Base-by-base conservation (phyloP, 345 rosid species). In the Durio zibethinus region DNA sequence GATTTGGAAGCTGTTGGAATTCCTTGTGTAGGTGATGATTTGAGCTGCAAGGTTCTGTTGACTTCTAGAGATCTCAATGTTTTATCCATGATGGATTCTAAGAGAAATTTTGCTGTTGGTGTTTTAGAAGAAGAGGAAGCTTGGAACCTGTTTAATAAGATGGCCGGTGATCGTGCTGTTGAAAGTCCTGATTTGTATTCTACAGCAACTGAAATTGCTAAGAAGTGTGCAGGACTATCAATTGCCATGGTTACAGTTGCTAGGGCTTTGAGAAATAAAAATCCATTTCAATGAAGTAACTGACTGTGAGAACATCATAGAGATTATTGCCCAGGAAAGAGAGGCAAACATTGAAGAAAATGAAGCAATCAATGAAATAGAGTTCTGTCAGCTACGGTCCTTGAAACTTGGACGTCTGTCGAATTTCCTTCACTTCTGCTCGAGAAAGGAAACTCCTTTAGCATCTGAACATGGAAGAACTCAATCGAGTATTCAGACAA, bases 261-360 rank as follows among this genome's bases (percentile, higher is more conserved):
- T 16, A 65, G 40, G 47, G 71, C 71, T 18, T 65, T 65, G 56
- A 73, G n/a, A 48, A 42, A 38, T 40, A 35, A 65, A 12, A 21
- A n/a, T 14, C 47, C n/a, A 7, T 33, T 15, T 7, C 47, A 35
- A 65, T 65, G 65, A 81, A 38, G 74, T 81, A 29, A n/a, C 1
- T 15, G 42, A 57, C 12, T 80, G 82, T 35, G 18, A 52, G 2
- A 59, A 14, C 20, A 29, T 70, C 72, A 76, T 63, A 75, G 77
- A 56, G 79, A 72, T 84, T 56, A 23, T 56, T 21, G 61, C 38
- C 18, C 54, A 36, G 14, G 80, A 75, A 21, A 42, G 27, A 62
- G 35, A 52, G 21, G 65, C 14, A 38, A 33, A 14, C 15, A 16
- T 15, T 59, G 57, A 21, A 56, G 29, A 56, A 21, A 56, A 56